phyloP scores from a whole-genome alignment of 1,284 basidiomycete genomes.

The Bjerkandera adusta region DNA sequence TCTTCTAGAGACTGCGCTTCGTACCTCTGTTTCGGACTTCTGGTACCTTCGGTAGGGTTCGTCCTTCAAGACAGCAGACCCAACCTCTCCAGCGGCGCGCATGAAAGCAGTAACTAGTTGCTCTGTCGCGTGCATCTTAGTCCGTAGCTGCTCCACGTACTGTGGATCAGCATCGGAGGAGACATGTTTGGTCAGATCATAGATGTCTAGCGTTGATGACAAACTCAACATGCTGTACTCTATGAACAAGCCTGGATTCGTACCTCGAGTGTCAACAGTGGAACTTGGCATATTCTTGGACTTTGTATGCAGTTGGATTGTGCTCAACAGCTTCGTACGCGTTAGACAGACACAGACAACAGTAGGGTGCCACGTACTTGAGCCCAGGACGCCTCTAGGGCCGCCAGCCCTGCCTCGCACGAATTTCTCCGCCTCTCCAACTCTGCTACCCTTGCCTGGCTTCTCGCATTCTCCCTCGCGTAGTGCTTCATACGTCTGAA shows the following conservation, averaged over 20 bases:
- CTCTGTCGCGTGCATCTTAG: conserved; percentile 58
- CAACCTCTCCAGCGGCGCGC: conserved; percentile 38
- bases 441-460: conserved; percentile 64
- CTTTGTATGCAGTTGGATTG: too few species aligned
- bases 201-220: conserved; percentile 35
- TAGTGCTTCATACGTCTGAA: conserved; percentile 92
- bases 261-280: conserved; percentile 48
- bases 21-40: conserved; percentile 60
- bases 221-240: too few species aligned
- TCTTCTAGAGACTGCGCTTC: not conserved
- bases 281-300: too few species aligned
- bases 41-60: conserved; percentile 46
- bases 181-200: conserved; percentile 54
- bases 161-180: conserved; percentile 43
- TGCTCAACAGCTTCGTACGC: conserved; percentile 57
- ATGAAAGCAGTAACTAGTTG: conserved; percentile 60
- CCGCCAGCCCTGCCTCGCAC: conserved; percentile 77
- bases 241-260: too few species aligned
- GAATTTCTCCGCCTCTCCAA: conserved; percentile 72
- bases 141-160: conserved; percentile 47
- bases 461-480: conserved; percentile 76
- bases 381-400: conserved; percentile 87
- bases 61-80: conserved; percentile 32
- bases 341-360: conserved; percentile 3
- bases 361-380: conserved; percentile 78